Conservation (phyloP, 305 asterid species). For the Lippia alba region DNA sequence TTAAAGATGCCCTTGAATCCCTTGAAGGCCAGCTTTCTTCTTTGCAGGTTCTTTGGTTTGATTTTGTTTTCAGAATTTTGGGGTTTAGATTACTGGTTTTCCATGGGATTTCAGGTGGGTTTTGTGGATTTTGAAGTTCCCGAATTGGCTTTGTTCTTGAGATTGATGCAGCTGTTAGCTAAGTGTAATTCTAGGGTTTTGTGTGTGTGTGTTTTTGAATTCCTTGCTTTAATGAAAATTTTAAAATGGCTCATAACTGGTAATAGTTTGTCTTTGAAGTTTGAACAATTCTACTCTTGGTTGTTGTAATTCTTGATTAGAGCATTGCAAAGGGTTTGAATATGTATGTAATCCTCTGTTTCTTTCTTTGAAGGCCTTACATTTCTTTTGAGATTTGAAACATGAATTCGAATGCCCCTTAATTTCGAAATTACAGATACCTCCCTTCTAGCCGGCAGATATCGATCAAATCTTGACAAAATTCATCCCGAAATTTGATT, state of each 20-base stretch:
- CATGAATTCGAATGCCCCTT: neutral
- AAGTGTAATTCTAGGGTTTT: conserved; percentile 5
- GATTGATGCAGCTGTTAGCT: neutral
- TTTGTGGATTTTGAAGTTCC: neutral
- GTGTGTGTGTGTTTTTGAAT: neutral
- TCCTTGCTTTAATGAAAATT: neutral
- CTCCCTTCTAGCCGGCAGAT: neutral
- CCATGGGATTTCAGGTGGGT: neutral
- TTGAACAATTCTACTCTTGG: neutral
- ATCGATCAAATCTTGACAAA: neutral
- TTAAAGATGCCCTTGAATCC: conserved; percentile 84
- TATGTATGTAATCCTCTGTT: no score
- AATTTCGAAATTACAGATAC: neutral
- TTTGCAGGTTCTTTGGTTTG: conserved; percentile 63
- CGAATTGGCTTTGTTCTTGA: neutral
- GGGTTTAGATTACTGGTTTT: neutral
- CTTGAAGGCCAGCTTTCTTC: conserved; percentile 85
- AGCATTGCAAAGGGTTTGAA: no score
- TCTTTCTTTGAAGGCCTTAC: no score
- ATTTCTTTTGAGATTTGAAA: no score
- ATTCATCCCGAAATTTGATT: neutral
- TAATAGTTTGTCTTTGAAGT: neutral
- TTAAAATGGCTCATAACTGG: neutral
- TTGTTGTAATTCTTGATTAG: no score
- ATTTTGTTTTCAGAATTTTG: neutral